phyloP scores from a whole-genome alignment of 768 basidiomycete genomes.

The Gloeostereum incarnatum region DNA sequence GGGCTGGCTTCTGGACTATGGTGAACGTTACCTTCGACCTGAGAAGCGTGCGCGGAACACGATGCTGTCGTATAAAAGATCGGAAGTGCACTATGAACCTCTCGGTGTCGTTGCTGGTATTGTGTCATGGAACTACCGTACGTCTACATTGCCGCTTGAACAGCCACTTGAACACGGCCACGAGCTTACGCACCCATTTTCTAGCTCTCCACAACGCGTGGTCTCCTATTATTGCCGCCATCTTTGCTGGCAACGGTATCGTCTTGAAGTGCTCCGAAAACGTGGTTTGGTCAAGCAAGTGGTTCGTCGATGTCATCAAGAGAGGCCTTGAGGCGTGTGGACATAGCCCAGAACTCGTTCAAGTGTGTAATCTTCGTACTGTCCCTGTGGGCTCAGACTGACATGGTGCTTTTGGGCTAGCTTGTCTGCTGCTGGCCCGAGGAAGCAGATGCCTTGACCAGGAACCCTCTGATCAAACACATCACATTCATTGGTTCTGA shows the following conservation, averaged over 20 bases:
- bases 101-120: slow-evolving; percentile 88
- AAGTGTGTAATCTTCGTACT: slow-evolving; percentile 33
- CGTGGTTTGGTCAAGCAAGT: slow-evolving; percentile 84
- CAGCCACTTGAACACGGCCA: background rate
- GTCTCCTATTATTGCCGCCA: slow-evolving; percentile 85
- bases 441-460: slow-evolving; percentile 74
- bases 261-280: slow-evolving; percentile 90
- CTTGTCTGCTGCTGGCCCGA: slow-evolving; percentile 86
- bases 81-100: slow-evolving; percentile 80
- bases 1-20: slow-evolving; percentile 85
- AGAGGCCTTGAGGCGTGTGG: slow-evolving; percentile 73
- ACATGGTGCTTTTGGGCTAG: slow-evolving; percentile 18
- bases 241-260: slow-evolving; percentile 86
- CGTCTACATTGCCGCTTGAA: slow-evolving; percentile 9
- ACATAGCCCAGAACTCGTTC: slow-evolving; percentile 82
- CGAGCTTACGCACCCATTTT: slow-evolving; percentile 3
- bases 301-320: slow-evolving; percentile 75
- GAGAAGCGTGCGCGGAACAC: slow-evolving; percentile 60
- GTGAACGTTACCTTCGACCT: slow-evolving; percentile 67
- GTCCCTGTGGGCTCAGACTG: no score
- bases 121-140: slow-evolving; percentile 95
- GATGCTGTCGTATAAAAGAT: slow-evolving; percentile 68
- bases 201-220: slow-evolving; percentile 88
- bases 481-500: slow-evolving; percentile 93
- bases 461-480: slow-evolving; percentile 74